Evolutionary conservation across 495 filamentous ascomycete species (phyloP), one percentile per base, ranked within the genome.

Genomic region (Penicillium pancosmium): DNA sequence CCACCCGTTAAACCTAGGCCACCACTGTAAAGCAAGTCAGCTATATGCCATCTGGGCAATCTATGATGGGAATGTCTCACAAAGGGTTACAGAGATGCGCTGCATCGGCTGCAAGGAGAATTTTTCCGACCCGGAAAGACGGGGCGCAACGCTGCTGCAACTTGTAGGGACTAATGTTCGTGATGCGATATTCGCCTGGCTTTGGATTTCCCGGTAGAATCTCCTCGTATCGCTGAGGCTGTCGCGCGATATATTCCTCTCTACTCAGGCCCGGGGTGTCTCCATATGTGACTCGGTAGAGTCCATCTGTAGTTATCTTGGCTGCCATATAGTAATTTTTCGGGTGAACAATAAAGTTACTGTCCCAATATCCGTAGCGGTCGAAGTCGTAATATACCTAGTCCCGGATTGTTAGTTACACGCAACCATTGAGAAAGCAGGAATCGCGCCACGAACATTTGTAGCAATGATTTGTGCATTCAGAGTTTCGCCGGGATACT

Each of bases 1-100:
- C 85, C 85, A 11, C 84, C 84, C 0, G 84, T 87, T 46, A 88
- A 78, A 3, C 85, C 85, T 40, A 86, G 70, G 6, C 85, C 84
- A 52, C 85, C 85, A 64, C 72, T 73, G 3, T 19, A 51, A 38
- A 54, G 12, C 6, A 34, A 15, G 44, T 47, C 31, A 47, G 41
- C 10, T 31, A 35, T 35, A 5, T 16, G 46, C 56, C 25, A 62
- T 13, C 1, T 12, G 56, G 6, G 12, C 4, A 25, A 31, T 9
- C 1, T 9, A 44, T 48, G 10, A 34, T 18, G 27, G 31, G n/a
- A 12, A 16, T 6, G 12, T 41, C 73, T 58, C 55, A 76, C 70
- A 81, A 84, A 38, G 78, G 76, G 54, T 80, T 81, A 52, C 75
- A 79, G 31, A 81, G 18, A 58, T 73, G 71, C 15, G 68, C 71